Conservation (phyloP, 2,329 filamentous ascomycete genomes). For the Cordyceps cicadae region DNA sequence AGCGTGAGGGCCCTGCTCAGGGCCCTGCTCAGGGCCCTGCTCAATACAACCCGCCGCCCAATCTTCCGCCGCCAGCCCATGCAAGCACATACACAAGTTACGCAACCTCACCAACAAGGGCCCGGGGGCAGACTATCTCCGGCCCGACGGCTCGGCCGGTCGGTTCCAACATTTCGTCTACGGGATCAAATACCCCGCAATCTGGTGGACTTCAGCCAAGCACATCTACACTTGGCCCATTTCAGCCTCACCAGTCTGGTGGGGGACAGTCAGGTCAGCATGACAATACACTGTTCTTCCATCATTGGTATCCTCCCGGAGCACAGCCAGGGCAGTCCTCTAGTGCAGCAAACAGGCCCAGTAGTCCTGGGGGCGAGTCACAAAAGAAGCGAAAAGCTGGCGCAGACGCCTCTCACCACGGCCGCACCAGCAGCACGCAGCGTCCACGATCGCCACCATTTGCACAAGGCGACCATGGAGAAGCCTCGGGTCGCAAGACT, state of each 20-base stretch:
- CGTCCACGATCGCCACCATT: constrained; percentile 28
- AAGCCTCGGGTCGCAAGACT: constrained; percentile 17
- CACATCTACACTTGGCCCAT: constrained; percentile 9
- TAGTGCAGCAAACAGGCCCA: constrained; percentile 55
- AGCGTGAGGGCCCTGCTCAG: constrained; percentile 43
- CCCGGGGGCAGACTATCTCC: constrained; percentile 42
- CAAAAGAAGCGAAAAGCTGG: constrained; percentile 76
- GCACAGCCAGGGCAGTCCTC: constrained; percentile 45
- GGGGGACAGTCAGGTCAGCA: constrained; percentile 39
- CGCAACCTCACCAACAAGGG: constrained; percentile 41
- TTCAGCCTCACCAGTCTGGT: constrained; percentile 4
- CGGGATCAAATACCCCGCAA: constrained; percentile 38
- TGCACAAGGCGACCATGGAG: constrained; percentile 21
- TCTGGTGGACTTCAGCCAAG: constrained; percentile 28
- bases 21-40: constrained; percentile 38
- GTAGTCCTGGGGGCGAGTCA: constrained; percentile 67
- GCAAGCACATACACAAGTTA: constrained; percentile 36
- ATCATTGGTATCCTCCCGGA: constrained; percentile 82
- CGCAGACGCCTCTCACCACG: constrained; percentile 29
- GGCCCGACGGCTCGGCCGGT: constrained; percentile 30
- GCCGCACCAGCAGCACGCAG: constrained; percentile 20
- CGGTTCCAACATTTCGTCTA: constrained; percentile 32
- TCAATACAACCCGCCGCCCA: constrained; percentile 29
- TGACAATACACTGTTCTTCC: constrained; percentile 71
- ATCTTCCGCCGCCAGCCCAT: constrained; percentile 22